Evolutionary conservation across 163 green algal genomes (phyloP).

Genomic region (Dunaliella salina): DNA sequence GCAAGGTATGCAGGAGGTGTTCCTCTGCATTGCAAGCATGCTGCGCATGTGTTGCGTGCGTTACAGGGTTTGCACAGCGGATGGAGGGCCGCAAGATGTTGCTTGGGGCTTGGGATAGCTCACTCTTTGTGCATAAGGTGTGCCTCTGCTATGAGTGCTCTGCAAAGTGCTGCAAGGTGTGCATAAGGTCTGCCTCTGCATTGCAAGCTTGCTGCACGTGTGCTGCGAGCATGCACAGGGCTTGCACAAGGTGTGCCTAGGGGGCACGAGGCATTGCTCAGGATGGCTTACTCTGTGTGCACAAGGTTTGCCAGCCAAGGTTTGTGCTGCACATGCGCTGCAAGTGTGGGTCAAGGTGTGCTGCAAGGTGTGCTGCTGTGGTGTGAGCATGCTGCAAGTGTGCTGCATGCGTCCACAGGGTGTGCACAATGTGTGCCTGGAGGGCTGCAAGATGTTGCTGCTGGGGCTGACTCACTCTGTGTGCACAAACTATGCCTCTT

Average conservation of each 20-base stretch:
- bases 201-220: background rate
- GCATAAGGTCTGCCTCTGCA: too few relatives aligned
- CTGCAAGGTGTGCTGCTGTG: conserved; percentile 43
- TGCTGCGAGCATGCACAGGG: background rate
- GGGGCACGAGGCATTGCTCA: conserved; percentile 27
- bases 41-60: too few relatives aligned
- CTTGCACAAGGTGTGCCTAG: background rate
- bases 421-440: background rate
- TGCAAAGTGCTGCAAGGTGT: conserved; percentile 61
- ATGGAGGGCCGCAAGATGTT: conserved; percentile 15
- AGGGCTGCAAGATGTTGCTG: conserved; percentile 21
- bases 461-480: conserved; percentile 66
- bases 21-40: too few relatives aligned
- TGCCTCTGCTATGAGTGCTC: too few relatives aligned
- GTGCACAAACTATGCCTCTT: conserved; percentile 51
- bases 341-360: too few relatives aligned
- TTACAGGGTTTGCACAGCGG: too few relatives aligned
- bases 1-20: background rate
- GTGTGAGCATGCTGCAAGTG: background rate
- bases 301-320: too few relatives aligned
- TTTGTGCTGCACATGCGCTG: conserved; percentile 66
- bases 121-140: conserved; percentile 65
- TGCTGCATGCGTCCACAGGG: background rate
- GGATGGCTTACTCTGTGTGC: conserved; percentile 70
- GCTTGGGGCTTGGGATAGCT: conserved; percentile 63